Base-by-base conservation (phyloP, 1,284 basidiomycete genomes). In the Wolfiporia cocos region DNA sequence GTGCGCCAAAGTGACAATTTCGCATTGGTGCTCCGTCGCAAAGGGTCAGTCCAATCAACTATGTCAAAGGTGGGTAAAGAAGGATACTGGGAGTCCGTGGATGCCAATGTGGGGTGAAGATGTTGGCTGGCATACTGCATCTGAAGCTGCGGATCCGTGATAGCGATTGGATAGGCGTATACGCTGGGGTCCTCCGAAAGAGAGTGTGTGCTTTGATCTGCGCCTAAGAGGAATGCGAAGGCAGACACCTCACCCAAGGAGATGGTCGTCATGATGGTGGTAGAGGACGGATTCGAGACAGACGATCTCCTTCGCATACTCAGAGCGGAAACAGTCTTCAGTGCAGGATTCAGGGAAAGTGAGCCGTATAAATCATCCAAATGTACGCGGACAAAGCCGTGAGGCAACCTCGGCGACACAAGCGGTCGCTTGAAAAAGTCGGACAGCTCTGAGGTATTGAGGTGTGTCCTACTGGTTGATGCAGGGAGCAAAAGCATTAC, bases 1-100 rank as follows among this genome's bases (percentile, higher is more conserved):
- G 64, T 71, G 34, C 81, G 68, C 85, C 86, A 88, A 10, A 66
- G 63, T 0, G 81, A 79, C 15, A 81, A 47, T 56, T 74, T 81
- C 18, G 72, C 64, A 9, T 75, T 74, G 30, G 65, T 64, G 20
- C 54, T 60, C 29, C 60, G 54, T 42, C 67, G 57, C 19, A 58
- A 61, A 12, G 65, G 56, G 37, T 69, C 64, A 17, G 77, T 83
- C 85, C 83, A 86, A 49, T 88, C 78, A 7, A 69, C 49, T 5
- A 80, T 54, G 15, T 75, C 72, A 49, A 88, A 80, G 9, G 56
- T 56, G 0, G 83, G 82, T 24, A 77, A 64, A 29, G 48, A 47
- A 21, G 57, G 55, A 41, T 59, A 53, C 42, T 42, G 41, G 35
- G 51, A 48, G 33, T 44, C 37, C 0, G 49, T 23, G 7, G 44